Base-by-base conservation (phyloP, 164 flowering plant genomes). In the Vitis cinerea region DNA sequence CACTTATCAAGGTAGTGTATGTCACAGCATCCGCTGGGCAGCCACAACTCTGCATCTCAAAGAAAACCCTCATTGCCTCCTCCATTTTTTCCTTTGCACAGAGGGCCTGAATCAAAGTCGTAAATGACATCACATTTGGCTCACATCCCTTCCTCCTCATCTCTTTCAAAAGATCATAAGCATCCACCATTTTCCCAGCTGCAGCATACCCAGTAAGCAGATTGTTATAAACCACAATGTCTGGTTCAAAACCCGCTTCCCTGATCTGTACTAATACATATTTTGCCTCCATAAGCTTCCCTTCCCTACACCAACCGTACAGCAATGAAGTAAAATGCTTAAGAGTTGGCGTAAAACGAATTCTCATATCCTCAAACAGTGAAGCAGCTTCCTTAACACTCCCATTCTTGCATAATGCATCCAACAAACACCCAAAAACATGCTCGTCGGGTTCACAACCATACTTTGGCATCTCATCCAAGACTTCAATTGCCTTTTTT, bases 381-480 rank as follows among this genome's bases (percentile, higher is more conserved):
- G 65, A 73, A 10, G 97, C 93, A 6, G 99, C 99, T 75, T 94
- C 98, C 67, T 92, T 90, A 6, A 87, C 93, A 70, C 83, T 83
- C 12, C 94, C 91, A 76, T 94, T 94, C 79, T 94, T 94, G 61
- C 94, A 86, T 74, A 94, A 83, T 2, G 99, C 99, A 81, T 92
- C 97, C 77, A 94, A 78, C 79, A 92, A 80, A 77, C 94, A 92
- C 53, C 97, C 94, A 77, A 94, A 92, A 14, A 83, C 89, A 69
- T 85, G 72, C 78, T 89, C 98, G 77, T 92, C 98, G 0, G 97
- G 88, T 60, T 90, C 87, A 67, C 91, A 88, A 10, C 98, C 98
- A 63, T 85, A 92, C 69, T 85, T 88, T 0, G 97, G 93, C 98
- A 94, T 94, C 75, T 89, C 94, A 76, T 94, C 98, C 16, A 94